A percentile compares a stretch with the other conserved stretches of the same genome.
Conservation (phyloP, 768 basidiomycete genomes). For the Crepidotus variabilis region DNA sequence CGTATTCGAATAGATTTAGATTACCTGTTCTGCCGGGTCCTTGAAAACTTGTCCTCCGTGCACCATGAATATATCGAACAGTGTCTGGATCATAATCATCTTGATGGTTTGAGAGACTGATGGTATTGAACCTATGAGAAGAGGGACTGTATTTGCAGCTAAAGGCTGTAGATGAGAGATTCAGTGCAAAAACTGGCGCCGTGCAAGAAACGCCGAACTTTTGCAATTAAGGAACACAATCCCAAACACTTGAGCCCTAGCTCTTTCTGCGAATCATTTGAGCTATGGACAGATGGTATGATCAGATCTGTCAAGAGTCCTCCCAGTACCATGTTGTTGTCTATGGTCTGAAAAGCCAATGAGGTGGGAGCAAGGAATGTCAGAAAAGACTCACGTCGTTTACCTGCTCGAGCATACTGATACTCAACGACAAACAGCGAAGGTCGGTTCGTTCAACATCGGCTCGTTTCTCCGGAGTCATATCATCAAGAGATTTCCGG, state of each 20-base stretch:
- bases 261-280: conserved; percentile 62
- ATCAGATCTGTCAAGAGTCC: conserved; percentile 78
- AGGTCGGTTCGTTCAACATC: conserved; percentile 64
- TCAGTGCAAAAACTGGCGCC: background rate
- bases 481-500: conserved; percentile 26
- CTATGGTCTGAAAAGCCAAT: conserved; percentile 44
- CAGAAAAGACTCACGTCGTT: conserved; percentile 55
- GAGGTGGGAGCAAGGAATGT: background rate
- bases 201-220: conserved; percentile 31
- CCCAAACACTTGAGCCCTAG: conserved; percentile 68
- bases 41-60: conserved; percentile 59
- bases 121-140: conserved; percentile 63
- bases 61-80: conserved; percentile 87
- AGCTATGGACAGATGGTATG: conserved; percentile 78
- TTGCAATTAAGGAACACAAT: conserved; percentile 72
- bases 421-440: conserved; percentile 72
- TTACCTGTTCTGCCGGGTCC: conserved; percentile 19
- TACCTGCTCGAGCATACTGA: conserved; percentile 83
- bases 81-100: conserved; percentile 66
- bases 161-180: conserved; percentile 20
- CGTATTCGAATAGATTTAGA: conserved; percentile 9
- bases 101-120: conserved; percentile 61
- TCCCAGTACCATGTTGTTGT: conserved; percentile 68
- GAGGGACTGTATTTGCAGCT: conserved; percentile 41
- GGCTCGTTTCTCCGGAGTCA: conserved; percentile 56